phyloP scores from a whole-genome alignment of 2,329 filamentous ascomycete genomes.

The Akanthomyces lecanii region DNA sequence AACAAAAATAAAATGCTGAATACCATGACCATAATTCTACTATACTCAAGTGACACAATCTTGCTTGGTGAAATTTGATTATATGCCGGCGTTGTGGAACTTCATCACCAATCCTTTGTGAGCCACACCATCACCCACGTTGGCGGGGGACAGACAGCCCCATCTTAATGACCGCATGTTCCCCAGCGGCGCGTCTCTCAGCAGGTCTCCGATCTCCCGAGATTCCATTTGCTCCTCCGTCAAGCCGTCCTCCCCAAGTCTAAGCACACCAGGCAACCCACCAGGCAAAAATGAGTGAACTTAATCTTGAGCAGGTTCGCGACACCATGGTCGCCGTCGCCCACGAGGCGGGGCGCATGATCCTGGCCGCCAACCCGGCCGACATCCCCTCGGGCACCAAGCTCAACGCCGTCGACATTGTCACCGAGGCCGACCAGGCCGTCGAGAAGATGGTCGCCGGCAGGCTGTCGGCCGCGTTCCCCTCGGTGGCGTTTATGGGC shows the following conservation, averaged over 20 bases:
- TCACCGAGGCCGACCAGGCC: conserved; percentile 63
- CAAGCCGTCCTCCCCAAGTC: neutral
- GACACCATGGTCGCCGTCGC: conserved; percentile 58
- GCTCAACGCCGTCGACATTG: conserved; percentile 64
- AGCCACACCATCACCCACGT: neutral
- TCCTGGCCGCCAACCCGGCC: conserved; percentile 56
- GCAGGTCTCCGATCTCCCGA: neutral
- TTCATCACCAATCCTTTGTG: neutral
- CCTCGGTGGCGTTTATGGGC: conserved; percentile 61
- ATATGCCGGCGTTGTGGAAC: neutral
- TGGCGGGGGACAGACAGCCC: neutral
- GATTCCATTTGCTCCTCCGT: neutral
- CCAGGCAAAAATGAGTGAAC: conserved; percentile 43
- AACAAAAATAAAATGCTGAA: too few relatives aligned
- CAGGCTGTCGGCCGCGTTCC: conserved; percentile 49
- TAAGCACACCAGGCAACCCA: neutral
- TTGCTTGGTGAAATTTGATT: too few relatives aligned
- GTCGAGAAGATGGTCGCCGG: conserved; percentile 59
- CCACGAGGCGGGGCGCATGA: conserved; percentile 61
- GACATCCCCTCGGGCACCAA: conserved; percentile 56
- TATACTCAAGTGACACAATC: too few relatives aligned
- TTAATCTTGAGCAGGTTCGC: conserved; percentile 58
- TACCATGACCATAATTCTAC: too few relatives aligned
- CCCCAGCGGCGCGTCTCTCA: neutral
- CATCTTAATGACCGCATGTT: conserved; percentile 6